These are phyloP conservation scores for Abelmoschus esculentus DNA, from an alignment of 345 rosid species.

Conservation along the genomic window DNA sequence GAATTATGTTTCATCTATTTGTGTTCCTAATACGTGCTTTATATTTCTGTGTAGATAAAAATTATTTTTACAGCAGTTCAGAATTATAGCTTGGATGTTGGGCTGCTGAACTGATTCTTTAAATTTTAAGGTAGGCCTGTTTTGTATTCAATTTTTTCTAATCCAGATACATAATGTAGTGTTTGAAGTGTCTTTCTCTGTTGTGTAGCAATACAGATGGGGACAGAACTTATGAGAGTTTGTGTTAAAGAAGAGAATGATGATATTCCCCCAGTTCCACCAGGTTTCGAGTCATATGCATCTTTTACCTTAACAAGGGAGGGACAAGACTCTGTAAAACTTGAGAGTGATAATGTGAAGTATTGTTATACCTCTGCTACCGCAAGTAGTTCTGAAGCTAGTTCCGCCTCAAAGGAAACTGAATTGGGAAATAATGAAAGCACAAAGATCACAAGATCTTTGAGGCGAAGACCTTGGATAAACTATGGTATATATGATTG, in stretches of 20 bases:
- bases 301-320: constrained; percentile 51
- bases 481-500: constrained; percentile 39
- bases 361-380: constrained; percentile 33
- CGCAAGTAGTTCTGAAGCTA: constrained; percentile 32
- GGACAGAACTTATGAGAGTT: constrained; percentile 80
- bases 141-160: not conserved
- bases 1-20: constrained; percentile 1
- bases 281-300: constrained; percentile 89
- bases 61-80: not conserved
- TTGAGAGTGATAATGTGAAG: constrained; percentile 22
- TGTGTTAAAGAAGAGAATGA: constrained; percentile 78
- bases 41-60: constrained; percentile 2
- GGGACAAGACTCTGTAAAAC: constrained; percentile 32
- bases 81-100: not conserved
- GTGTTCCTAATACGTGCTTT: not conserved
- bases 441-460: constrained; percentile 39
- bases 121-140: constrained; percentile 6
- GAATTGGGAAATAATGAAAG: constrained; percentile 29
- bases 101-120: not conserved
- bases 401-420: constrained; percentile 35
- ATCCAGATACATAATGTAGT: not conserved
- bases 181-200: not conserved
- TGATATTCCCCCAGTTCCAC: constrained; percentile 81
- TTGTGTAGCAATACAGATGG: constrained; percentile 46
- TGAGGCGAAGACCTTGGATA: constrained; percentile 57